Percentiles rank a stretch among this genome's conserved stretches.
These are phyloP conservation scores for Talaromyces sp. DNA, from an alignment of 2,329 filamentous ascomycete species.

Conservation along the genomic window DNA sequence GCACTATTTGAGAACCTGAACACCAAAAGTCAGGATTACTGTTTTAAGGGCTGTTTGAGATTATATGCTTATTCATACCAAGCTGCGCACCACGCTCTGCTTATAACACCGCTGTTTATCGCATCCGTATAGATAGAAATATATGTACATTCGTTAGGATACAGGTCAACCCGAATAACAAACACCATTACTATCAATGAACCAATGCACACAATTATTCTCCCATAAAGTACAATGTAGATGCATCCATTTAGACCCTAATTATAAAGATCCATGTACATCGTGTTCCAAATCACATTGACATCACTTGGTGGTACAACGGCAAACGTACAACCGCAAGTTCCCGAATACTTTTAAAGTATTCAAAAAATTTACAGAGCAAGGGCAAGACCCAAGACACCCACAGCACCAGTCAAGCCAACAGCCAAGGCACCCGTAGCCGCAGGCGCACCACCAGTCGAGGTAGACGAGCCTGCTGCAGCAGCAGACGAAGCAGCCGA, in stretches of 20 bases:
- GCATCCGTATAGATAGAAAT: neutral
- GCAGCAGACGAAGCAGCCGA: neutral
- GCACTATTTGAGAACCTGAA: neutral
- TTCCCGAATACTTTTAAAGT: neutral
- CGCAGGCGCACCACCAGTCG: slow-evolving; percentile 14
- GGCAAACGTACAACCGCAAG: no score
- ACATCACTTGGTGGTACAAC: neutral
- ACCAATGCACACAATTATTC: neutral
- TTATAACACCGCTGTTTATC: neutral
- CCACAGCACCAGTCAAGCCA: slow-evolving; percentile 16
- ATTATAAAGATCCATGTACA: neutral
- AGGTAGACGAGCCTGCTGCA: slow-evolving; percentile 2
- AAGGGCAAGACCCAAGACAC: slow-evolving; percentile 18
- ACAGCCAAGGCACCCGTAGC: slow-evolving; percentile 15
- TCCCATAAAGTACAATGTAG: neutral
- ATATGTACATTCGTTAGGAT: neutral
- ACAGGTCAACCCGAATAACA: neutral
- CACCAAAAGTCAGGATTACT: neutral
- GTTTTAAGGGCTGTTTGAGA: neutral
- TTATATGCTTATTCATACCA: neutral
- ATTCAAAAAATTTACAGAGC: slow-evolving; percentile 13
- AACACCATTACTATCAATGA: neutral
- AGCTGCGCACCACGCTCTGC: neutral
- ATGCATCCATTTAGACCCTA: neutral
- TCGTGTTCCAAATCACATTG: neutral